Conservation (phyloP, 2,329 filamentous ascomycete species). For the Cordyceps militaris region DNA sequence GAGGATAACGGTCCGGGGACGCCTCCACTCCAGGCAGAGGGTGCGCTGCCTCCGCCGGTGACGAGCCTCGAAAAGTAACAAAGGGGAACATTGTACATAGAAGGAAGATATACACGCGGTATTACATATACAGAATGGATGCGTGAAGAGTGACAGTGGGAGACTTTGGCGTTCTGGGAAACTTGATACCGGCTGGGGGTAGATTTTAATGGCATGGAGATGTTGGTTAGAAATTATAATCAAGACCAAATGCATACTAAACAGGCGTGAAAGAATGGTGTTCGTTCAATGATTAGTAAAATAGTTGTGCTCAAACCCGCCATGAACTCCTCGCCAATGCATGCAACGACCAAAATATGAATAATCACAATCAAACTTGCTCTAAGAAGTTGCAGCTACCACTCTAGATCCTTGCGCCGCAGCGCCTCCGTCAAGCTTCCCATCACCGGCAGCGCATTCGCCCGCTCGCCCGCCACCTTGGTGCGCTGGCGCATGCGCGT, state of each 20-base stretch:
- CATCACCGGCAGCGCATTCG: constrained; percentile 26
- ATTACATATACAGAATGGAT: neutral
- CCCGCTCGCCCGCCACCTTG: constrained; percentile 35
- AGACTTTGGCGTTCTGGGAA: neutral
- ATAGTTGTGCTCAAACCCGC: neutral
- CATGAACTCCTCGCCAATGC: neutral
- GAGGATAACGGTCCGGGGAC: constrained; percentile 12
- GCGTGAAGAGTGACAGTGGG: neutral
- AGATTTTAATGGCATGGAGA: neutral
- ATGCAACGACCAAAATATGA: neutral
- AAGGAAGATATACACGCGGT: neutral
- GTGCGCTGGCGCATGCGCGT: constrained; percentile 58
- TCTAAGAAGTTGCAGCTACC: constrained; percentile 23
- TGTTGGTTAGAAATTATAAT: neutral
- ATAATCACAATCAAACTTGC: neutral
- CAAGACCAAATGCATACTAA: neutral
- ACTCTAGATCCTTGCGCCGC: constrained; percentile 26
- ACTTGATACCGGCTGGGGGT: neutral
- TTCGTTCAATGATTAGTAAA: neutral
- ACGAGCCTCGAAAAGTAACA: neutral
- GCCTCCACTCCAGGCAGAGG: neutral
- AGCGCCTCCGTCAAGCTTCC: constrained; percentile 23
- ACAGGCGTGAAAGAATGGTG: neutral
- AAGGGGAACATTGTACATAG: neutral
- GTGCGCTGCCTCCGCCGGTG: neutral